Conservation (phyloP, 2,329 filamentous ascomycete species). For the Geosmithia putterillii region DNA sequence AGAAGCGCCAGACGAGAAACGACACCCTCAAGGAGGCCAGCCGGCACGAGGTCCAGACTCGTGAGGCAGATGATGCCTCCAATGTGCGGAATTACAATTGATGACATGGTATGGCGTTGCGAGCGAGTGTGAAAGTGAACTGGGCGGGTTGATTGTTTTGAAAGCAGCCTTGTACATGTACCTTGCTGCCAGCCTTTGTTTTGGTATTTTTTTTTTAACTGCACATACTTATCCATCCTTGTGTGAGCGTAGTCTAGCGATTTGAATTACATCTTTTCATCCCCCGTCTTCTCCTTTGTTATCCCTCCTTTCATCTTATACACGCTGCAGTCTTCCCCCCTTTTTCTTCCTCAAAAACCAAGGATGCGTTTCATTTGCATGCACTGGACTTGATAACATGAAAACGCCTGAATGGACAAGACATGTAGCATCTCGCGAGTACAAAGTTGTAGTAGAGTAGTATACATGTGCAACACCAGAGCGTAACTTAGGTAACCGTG, state of each 20-base stretch:
- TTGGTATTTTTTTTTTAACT: background rate
- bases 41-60: constrained; percentile 47
- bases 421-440: too few species aligned
- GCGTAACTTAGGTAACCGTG: constrained; percentile 71
- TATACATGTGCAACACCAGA: background rate
- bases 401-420: background rate
- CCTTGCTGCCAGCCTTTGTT: too few species aligned
- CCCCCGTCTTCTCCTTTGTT: too few species aligned
- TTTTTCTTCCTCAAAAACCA: too few species aligned
- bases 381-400: background rate
- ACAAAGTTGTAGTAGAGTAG: background rate
- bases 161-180: too few species aligned
- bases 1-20: constrained; percentile 61
- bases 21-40: constrained; percentile 59
- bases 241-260: too few species aligned
- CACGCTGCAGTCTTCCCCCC: too few species aligned
- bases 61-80: constrained; percentile 53
- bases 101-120: background rate
- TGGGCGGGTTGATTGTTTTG: background rate
- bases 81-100: constrained; percentile 21
- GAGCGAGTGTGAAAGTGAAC: background rate
- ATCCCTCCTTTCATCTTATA: too few species aligned
- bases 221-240: background rate
- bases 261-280: too few species aligned
- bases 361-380: too few species aligned